Base-by-base conservation (phyloP, 139 green algal genomes). In the Chlorella sp. region DNA sequence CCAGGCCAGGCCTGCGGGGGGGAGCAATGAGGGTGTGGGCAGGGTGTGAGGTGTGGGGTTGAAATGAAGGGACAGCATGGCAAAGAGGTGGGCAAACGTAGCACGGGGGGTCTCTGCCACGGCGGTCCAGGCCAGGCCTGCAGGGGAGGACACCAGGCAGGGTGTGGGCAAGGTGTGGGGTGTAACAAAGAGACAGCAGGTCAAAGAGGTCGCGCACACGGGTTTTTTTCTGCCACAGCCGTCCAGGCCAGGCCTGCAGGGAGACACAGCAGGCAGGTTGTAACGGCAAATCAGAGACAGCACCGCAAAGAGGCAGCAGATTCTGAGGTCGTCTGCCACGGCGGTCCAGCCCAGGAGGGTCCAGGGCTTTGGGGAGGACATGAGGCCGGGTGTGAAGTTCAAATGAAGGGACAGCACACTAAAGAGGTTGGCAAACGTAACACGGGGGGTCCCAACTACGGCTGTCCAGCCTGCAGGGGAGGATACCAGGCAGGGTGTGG, bases 51-150 rank as follows among this genome's bases (percentile, higher is more conserved):
- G n/a, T n/a, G n/a, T n/a, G n/a, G n/a, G n/a, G n/a, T n/a, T n/a
- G n/a, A n/a, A n/a, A n/a, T n/a, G n/a, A n/a, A 98, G 90, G 0
- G 94, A 95, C 26, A 97, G 79, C 40, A 98, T 93, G 42, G 95
- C 91, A 61, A 96, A 97, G 73, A 97, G 96, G 39, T 94, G 90
- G 34, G 84, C 64, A 36, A 98, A n/a, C n/a, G n/a, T n/a, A n/a
- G n/a, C 91, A 1, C 37, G 26, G 0, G 80, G 91, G 89, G 96
- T 96, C 64, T 95, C 95, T 66, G 91, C 79, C 30, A 94, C 94
- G 0, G 95, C 89, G 0, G 91, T 81, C 91, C 94, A 95, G 21
- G 92, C 88, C 75, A 98, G 84, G 73, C 95, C 95, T 97, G 93
- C 69, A 60, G 53, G 53, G 81, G 19, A 15, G 32, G 79, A 21